phyloP scores from a whole-genome alignment of 768 basidiomycete genomes.

The Mycena floridula region DNA sequence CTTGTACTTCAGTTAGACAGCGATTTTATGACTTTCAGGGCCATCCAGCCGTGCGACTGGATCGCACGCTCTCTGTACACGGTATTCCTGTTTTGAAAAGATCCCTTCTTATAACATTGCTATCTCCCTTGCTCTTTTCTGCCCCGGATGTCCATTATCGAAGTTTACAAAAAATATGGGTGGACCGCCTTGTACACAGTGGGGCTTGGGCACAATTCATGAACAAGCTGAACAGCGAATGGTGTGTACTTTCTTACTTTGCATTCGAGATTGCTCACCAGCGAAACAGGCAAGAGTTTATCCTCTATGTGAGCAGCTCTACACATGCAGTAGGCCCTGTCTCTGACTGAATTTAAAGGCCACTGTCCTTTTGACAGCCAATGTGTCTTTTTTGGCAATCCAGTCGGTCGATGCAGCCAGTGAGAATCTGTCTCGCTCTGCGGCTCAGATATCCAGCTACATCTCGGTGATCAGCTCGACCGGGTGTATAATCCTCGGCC shows the following conservation, averaged over 20 bases:
- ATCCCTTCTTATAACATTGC: slow-evolving; percentile 29
- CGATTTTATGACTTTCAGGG: slow-evolving; percentile 43
- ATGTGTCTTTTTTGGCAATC: slow-evolving; percentile 58
- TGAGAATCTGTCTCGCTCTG: slow-evolving; percentile 19
- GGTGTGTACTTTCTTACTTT: too few relatives aligned
- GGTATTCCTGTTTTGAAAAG: slow-evolving; percentile 14
- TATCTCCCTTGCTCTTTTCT: slow-evolving; percentile 42
- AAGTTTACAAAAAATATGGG: slow-evolving; percentile 40
- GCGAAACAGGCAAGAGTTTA: slow-evolving; percentile 46
- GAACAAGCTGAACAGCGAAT: too few relatives aligned
- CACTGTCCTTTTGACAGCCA: slow-evolving; percentile 52
- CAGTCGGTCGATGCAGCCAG: slow-evolving; percentile 27
- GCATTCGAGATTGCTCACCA: too few relatives aligned
- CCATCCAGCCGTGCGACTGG: slow-evolving; percentile 37
- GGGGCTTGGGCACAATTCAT: slow-evolving; percentile 40
- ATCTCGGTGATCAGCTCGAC: slow-evolving; percentile 41
- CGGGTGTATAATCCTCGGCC: slow-evolving; percentile 40
- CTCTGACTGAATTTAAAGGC: slow-evolving; percentile 28
- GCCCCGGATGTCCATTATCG: slow-evolving; percentile 41
- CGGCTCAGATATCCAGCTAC: slow-evolving; percentile 47
- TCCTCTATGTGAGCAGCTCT: slow-evolving; percentile 38
- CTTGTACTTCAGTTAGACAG: slow-evolving; percentile 21
- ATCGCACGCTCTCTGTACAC: slow-evolving; percentile 37
- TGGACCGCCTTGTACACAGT: slow-evolving; percentile 37
- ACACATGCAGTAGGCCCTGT: neutral